phyloP scores from a whole-genome alignment of 2,329 filamentous ascomycete genomes.

The Aspergillus glaucus region DNA sequence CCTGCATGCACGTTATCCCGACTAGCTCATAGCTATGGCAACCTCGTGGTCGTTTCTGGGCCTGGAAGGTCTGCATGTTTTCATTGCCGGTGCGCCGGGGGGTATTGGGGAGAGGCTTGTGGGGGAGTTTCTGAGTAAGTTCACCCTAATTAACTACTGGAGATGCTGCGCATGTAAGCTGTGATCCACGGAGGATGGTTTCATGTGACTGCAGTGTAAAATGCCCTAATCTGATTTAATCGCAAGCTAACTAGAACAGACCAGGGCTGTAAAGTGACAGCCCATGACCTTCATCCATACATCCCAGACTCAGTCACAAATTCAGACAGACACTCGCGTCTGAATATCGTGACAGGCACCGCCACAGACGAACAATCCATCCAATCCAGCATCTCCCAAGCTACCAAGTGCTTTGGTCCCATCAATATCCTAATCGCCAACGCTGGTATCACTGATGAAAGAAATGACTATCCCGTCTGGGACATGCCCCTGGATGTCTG shows the following conservation, averaged over 20 bases:
- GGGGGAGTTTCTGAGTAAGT: constrained; percentile 46
- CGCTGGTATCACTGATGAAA: constrained; percentile 48
- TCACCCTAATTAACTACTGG: too few species aligned
- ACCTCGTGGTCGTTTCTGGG: constrained; percentile 32
- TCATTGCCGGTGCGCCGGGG: constrained; percentile 49
- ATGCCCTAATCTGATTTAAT: background rate
- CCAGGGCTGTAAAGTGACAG: constrained; percentile 50
- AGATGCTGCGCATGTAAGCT: background rate
- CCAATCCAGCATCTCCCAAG: constrained; percentile 34
- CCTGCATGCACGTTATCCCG: too few species aligned
- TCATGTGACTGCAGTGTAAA: too few species aligned
- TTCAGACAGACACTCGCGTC: constrained; percentile 23
- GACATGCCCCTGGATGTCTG: constrained; percentile 46
- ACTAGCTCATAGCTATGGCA: background rate
- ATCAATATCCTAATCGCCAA: constrained; percentile 50
- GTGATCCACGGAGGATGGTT: background rate
- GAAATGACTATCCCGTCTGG: constrained; percentile 47
- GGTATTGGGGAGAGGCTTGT: constrained; percentile 48
- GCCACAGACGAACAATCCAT: constrained; percentile 45
- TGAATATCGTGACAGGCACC: constrained; percentile 43
- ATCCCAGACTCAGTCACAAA: constrained; percentile 17
- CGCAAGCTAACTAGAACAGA: constrained; percentile 25
- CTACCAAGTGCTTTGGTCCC: constrained; percentile 42
- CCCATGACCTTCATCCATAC: constrained; percentile 42
- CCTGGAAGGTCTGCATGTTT: constrained; percentile 46